phyloP scores from a whole-genome alignment of 345 rosid genomes.

The Cardiospermum halicacabum region DNA sequence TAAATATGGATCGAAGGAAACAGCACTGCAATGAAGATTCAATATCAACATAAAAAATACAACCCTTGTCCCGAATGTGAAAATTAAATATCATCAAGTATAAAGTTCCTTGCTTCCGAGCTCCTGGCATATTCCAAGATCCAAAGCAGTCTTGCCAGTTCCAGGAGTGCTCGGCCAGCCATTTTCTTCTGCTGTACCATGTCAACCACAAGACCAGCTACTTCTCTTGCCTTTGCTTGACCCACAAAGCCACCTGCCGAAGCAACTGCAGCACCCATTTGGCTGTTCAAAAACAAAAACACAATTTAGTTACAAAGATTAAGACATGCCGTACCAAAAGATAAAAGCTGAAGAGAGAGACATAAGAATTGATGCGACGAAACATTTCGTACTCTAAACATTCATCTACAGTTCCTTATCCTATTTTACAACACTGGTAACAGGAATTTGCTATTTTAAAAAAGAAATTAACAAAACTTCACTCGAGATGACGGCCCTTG shows the following conservation, averaged over 20 bases:
- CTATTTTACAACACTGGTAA: too few species aligned
- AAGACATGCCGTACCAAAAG: background rate
- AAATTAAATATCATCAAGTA: background rate
- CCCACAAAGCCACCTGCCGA: conserved; percentile 96
- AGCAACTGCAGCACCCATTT: conserved; percentile 59
- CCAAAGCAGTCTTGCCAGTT: conserved; percentile 96
- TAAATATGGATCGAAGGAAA: background rate
- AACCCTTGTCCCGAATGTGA: too few species aligned
- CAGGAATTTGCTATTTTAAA: too few species aligned
- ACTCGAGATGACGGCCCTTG: conserved; percentile 97
- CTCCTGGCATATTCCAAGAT: conserved; percentile 91
- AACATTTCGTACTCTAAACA: too few species aligned
- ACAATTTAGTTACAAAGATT: background rate
- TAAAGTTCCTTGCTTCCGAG: conserved; percentile 84
- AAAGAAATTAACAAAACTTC: too few species aligned
- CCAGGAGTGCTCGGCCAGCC: conserved; percentile 99
- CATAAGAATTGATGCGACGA: too few species aligned
- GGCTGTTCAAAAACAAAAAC: conserved; percentile 40
- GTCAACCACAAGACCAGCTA: conserved; percentile 92
- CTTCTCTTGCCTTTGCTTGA: conserved; percentile 93
- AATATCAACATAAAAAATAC: too few species aligned
- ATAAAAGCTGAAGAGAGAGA: too few species aligned
- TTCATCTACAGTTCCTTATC: too few species aligned
- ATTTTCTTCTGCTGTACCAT: conserved; percentile 95
- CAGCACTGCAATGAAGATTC: background rate